A percentile compares a stretch with the other conserved stretches of the same genome.
These are phyloP conservation scores for Magnaporthales sp. DNA, from an alignment of 2,329 filamentous ascomycete genomes.

Conservation along the genomic window DNA sequence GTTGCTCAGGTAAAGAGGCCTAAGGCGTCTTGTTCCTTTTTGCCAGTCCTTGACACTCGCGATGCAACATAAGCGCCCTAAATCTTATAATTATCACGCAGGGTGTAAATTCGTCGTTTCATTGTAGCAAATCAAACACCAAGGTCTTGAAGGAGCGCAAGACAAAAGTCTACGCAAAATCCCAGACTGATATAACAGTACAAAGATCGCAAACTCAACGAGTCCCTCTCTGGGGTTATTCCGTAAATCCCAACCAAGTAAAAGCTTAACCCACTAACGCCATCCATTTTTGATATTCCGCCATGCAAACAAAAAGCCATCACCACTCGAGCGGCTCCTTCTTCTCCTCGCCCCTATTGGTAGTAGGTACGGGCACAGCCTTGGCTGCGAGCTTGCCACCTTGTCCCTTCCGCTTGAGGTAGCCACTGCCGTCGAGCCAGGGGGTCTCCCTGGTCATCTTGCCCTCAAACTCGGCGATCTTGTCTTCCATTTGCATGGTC, in stretches of 20 bases:
- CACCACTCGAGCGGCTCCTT: slow-evolving; percentile 88
- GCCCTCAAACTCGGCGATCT: slow-evolving; percentile 76
- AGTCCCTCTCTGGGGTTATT: neutral
- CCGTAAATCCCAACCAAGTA: neutral
- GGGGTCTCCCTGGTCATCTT: slow-evolving; percentile 71
- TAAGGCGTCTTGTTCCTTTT: neutral
- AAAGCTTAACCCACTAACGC: neutral
- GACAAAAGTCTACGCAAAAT: neutral
- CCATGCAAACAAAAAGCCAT: slow-evolving; percentile 10
- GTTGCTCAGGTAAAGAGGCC: slow-evolving; percentile 32
- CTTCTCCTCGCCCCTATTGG: slow-evolving; percentile 77
- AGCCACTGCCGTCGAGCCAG: slow-evolving; percentile 84
- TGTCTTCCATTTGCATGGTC: slow-evolving; percentile 84
- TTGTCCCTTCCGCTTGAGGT: slow-evolving; percentile 54
- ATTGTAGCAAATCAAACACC: neutral
- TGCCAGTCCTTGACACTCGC: neutral
- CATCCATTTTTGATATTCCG: neutral
- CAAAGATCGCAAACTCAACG: neutral
- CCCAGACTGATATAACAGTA: neutral
- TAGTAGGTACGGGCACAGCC: slow-evolving; percentile 69
- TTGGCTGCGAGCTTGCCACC: slow-evolving; percentile 48
- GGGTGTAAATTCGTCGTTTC: neutral
- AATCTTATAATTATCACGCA: neutral
- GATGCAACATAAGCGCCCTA: neutral
- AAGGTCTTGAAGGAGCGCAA: neutral